phyloP scores from a whole-genome alignment of 2,329 filamentous ascomycete species.

The Trichoderma cornu-damae region DNA sequence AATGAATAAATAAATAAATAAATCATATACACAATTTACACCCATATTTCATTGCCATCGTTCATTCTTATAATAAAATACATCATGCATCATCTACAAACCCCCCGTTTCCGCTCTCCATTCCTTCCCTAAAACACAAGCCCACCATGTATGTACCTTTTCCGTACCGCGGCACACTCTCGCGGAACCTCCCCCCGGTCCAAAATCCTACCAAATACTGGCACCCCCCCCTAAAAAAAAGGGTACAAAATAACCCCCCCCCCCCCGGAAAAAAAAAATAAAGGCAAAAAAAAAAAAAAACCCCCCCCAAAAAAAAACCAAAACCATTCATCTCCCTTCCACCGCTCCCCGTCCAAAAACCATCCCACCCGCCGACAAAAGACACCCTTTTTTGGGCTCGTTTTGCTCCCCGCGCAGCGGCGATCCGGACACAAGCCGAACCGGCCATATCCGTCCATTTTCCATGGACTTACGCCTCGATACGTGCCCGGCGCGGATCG shows the following conservation, averaged over 20 bases:
- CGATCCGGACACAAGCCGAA: slow-evolving; percentile 32
- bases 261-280: not conserved
- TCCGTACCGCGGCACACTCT: slow-evolving; percentile 3
- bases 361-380: slow-evolving; percentile 28
- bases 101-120: not conserved
- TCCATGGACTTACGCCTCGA: slow-evolving; percentile 17
- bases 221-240: not conserved
- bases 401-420: slow-evolving; percentile 47
- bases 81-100: not conserved
- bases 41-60: too few species aligned
- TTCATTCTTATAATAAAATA: too few species aligned
- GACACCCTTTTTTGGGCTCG: slow-evolving; percentile 59
- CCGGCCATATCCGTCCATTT: not conserved
- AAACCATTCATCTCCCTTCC: slow-evolving; percentile 25
- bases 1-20: too few species aligned
- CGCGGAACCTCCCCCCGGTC: not conserved
- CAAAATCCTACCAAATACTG: not conserved
- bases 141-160: not conserved
- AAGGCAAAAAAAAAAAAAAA: not conserved
- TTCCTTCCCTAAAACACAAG: not conserved
- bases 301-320: not conserved
- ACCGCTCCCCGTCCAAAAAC: slow-evolving; percentile 32
- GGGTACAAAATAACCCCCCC: too few species aligned
- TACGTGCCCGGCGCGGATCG: slow-evolving; percentile 2
- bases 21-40: not conserved